phyloP scores from a whole-genome alignment of 2,329 filamentous ascomycete species.

The Lomentospora prolificans region DNA sequence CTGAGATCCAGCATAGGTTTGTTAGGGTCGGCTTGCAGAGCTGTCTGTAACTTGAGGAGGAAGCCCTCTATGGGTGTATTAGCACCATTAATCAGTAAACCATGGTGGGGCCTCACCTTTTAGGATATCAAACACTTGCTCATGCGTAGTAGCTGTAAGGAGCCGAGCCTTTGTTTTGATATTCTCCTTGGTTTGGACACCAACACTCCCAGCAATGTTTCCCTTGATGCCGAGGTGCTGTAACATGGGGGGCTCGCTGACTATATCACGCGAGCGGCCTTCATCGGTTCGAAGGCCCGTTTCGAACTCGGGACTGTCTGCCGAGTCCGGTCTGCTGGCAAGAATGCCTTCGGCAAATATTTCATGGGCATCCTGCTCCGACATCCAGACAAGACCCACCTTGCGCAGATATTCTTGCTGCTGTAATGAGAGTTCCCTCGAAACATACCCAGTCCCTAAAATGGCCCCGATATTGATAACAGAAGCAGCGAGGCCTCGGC shows the following conservation, averaged over 20 bases:
- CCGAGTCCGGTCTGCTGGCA: slow-evolving; percentile 11
- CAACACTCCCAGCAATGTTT: background rate
- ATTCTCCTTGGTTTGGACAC: background rate
- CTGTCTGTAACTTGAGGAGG: background rate
- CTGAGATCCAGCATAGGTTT: slow-evolving; percentile 5
- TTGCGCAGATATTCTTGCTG: slow-evolving; percentile 10
- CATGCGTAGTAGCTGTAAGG: background rate
- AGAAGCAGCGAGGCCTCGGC: slow-evolving; percentile 16
- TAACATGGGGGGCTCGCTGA: background rate
- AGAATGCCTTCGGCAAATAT: slow-evolving; percentile 21
- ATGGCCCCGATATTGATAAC: slow-evolving; percentile 19
- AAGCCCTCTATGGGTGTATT: background rate
- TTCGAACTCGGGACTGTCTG: slow-evolving; percentile 6
- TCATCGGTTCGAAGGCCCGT: slow-evolving; percentile 6
- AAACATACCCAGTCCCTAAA: slow-evolving; percentile 12
- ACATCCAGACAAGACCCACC: slow-evolving; percentile 14
- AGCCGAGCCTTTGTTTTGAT: background rate
- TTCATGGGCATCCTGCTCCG: slow-evolving; percentile 20
- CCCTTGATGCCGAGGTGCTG: background rate
- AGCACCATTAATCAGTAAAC: background rate
- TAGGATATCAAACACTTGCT: slow-evolving; percentile 1
- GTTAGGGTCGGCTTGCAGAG: background rate
- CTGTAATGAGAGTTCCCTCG: slow-evolving; percentile 9
- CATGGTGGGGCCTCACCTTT: background rate
- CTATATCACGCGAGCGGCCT: background rate